Evolutionary conservation across 2,329 filamentous ascomycete genomes (phyloP).

Genomic region (Sporothrix pseudoabietina): DNA sequence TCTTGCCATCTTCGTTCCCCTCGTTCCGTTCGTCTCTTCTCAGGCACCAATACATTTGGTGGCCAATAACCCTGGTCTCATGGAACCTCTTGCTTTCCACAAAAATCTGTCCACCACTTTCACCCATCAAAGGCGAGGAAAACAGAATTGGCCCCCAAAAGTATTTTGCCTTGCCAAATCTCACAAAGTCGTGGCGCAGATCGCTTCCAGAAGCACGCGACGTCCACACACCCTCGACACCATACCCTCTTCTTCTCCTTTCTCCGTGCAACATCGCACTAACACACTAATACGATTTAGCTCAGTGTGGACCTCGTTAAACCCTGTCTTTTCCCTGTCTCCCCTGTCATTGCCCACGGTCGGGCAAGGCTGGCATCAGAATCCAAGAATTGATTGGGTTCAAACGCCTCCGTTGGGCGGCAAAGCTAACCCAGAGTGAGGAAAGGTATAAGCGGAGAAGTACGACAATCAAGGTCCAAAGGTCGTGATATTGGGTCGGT

Average conservation of each 20-base stretch:
- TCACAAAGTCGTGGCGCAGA: not conserved
- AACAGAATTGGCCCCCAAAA: not conserved
- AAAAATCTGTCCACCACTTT: not conserved
- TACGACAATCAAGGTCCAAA: not conserved
- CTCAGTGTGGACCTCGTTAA: slow-evolving; percentile 1
- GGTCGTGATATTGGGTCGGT: slow-evolving; percentile 13
- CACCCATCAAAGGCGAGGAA: not conserved
- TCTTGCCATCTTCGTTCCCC: not conserved
- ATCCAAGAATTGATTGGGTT: slow-evolving; percentile 5
- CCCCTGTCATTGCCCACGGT: not conserved
- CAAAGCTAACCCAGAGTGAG: slow-evolving; percentile 3
- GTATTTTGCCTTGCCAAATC: not conserved
- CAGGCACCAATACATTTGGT: not conserved
- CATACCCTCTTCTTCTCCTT: not conserved
- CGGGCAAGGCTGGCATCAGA: slow-evolving; percentile 14
- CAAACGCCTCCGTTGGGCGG: slow-evolving; percentile 17
- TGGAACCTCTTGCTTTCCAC: not conserved
- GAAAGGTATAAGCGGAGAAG: not conserved
- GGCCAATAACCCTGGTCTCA: not conserved
- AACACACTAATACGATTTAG: slow-evolving; percentile 14
- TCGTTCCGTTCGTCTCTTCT: not conserved
- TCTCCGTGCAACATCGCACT: slow-evolving; percentile 11
- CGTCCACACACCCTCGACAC: not conserved
- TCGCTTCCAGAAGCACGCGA: slow-evolving; percentile 16
- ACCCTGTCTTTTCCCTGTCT: not conserved